Base-by-base conservation (phyloP, 306 rosid species). In the Cicer arietinum region DNA sequence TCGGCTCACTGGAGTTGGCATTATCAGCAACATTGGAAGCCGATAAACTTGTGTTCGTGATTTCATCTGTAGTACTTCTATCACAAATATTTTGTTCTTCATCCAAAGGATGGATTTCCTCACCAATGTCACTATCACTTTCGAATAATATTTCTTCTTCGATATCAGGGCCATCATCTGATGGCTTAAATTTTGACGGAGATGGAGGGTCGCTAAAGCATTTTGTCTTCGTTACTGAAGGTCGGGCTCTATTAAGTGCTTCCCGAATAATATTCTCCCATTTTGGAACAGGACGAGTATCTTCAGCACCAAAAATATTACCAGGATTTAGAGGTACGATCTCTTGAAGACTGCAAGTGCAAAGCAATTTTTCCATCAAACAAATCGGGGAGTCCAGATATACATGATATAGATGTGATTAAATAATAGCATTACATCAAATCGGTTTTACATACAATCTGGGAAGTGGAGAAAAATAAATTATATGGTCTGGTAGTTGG, bases 131-230 rank as follows among this genome's bases (percentile, higher is more conserved):
- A 71, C 94, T 82, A 67, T 92, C 99, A 87, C 91, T 90, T 80
- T 90, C 96, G 42, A 83, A 80, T 66, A 88, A 79, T 75, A 88
- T 82, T 77, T 95, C 99, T 85, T 89, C 99, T 84, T 95, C 97
- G 57, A 90, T 82, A 79, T 85, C 86, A 20, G 97, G 86, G 74
- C 76, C 62, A 63, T 90, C 92, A 62, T 86, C 90, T 61, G 83
- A 78, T 77, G 88, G 94, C 88, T 84, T 90, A 87, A 81, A 95
- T 70, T 88, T 95, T 80, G 99, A 90, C 39, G 99, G 98, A 69
- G 99, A 95, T n/a, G 96, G 98, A 69, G 99, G 99, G 77, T 92
- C 99, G 45, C 95, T 95, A 22, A 88, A 95, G 80, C 88, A 90
- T 80, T 92, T 95, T 75, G 86, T 74, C 89, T 89, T 92, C 47